Evolutionary conservation across 495 filamentous ascomycete species (phyloP).

Genomic region (Penicillium riverlandense): DNA sequence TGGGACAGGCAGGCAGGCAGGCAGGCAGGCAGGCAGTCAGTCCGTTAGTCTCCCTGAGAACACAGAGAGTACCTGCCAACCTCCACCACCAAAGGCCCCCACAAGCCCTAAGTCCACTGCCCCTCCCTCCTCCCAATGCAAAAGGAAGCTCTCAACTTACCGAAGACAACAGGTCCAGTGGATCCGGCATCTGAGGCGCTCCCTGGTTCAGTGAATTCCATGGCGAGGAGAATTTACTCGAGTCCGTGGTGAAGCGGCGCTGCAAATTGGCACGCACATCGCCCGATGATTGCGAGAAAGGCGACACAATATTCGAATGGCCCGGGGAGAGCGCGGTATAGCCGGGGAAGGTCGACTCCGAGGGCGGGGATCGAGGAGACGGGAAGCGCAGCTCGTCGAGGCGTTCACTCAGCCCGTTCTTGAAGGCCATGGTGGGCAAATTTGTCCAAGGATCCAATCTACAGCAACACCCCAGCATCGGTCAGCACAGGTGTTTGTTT

Average conservation of each 20-base stretch:
- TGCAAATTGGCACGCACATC: slow-evolving; percentile 69
- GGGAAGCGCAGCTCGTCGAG: slow-evolving; percentile 74
- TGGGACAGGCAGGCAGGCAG: too few relatives aligned
- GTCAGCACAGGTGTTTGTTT: slow-evolving; percentile 13
- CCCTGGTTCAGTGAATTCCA: slow-evolving; percentile 66
- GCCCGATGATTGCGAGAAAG: slow-evolving; percentile 45
- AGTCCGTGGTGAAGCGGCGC: slow-evolving; percentile 90
- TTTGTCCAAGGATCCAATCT: slow-evolving; percentile 27
- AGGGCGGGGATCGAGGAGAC: slow-evolving; percentile 62
- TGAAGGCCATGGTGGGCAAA: slow-evolving; percentile 53
- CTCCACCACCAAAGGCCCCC: too few relatives aligned
- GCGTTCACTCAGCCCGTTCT: slow-evolving; percentile 56
- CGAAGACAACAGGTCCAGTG: slow-evolving; percentile 50
- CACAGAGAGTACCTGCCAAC: too few relatives aligned
- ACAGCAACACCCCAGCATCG: slow-evolving; percentile 10
- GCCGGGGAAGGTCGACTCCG: slow-evolving; percentile 61
- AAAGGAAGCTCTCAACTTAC: slow-evolving; percentile 27
- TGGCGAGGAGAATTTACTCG: slow-evolving; percentile 69
- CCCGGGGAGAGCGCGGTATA: slow-evolving; percentile 65
- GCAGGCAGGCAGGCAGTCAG: too few relatives aligned
- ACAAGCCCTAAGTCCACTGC: too few relatives aligned
- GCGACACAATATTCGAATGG: slow-evolving; percentile 49
- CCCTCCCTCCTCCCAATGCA: not conserved
- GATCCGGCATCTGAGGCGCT: slow-evolving; percentile 45
- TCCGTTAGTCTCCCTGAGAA: too few relatives aligned